Conservation (phyloP, 179 eudicot genomes). For the Gypsophila paniculata region DNA sequence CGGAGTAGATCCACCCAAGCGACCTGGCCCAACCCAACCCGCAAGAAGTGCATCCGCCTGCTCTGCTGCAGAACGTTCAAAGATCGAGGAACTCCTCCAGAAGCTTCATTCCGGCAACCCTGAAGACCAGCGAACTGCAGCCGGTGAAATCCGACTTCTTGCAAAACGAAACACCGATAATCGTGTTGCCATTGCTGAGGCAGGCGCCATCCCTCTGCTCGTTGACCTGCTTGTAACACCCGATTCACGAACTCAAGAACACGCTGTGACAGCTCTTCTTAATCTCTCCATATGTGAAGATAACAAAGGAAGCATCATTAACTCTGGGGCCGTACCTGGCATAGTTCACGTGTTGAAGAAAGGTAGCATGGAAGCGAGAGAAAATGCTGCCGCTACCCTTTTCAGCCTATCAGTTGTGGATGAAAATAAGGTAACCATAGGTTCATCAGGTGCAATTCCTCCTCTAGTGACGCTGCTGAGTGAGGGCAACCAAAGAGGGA, state of each 20-base stretch:
- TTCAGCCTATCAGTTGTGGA: conserved; percentile 90
- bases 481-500: conserved; percentile 89
- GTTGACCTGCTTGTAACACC: conserved; percentile 52
- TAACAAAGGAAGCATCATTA: conserved; percentile 71
- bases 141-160: conserved; percentile 83
- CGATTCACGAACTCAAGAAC: conserved; percentile 84
- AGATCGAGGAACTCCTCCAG: conserved; percentile 51
- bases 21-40: conserved; percentile 40
- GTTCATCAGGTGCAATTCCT: conserved; percentile 74
- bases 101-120: conserved; percentile 58
- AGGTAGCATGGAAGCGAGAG: conserved; percentile 94
- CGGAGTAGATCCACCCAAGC: conserved; percentile 75
- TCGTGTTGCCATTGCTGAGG: conserved; percentile 82
- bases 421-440: conserved; percentile 81
- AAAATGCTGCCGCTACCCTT: conserved; percentile 90
- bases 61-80: conserved; percentile 60
- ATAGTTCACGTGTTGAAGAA: conserved; percentile 76
- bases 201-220: conserved; percentile 85
- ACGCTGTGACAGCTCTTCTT: conserved; percentile 85
- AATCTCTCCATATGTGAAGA: conserved; percentile 92
- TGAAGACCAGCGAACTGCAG: conserved; percentile 69
- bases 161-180: conserved; percentile 87
- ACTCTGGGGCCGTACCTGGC: conserved; percentile 75
- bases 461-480: conserved; percentile 76
- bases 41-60: conserved; percentile 45